Conservation (phyloP, 129 eudicot species). For the Centaurea solstitialis region DNA sequence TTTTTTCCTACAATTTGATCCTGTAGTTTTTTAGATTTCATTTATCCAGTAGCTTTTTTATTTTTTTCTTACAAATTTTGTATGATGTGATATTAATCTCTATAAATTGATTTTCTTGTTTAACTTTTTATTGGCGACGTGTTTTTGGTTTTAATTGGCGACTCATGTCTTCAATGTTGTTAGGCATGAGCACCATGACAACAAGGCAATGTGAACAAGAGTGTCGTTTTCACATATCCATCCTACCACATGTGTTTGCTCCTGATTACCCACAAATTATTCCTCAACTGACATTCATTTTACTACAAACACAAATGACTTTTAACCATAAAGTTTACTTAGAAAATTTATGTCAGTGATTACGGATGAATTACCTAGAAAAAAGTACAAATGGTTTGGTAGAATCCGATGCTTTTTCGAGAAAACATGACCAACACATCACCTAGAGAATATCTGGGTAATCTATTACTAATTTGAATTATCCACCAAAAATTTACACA, state of each 20-base stretch:
- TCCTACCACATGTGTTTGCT: background rate
- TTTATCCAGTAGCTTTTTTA: background rate
- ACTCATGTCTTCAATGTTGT: background rate
- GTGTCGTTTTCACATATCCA: background rate
- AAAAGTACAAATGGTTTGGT: too few relatives aligned
- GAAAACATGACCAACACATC: too few relatives aligned
- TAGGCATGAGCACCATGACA: background rate
- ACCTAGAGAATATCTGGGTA: too few relatives aligned
- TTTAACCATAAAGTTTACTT: too few relatives aligned
- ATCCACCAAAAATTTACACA: too few relatives aligned
- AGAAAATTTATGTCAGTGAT: too few relatives aligned
- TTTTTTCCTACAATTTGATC: background rate
- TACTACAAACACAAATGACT: too few relatives aligned
- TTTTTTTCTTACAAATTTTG: background rate
- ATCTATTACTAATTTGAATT: too few relatives aligned
- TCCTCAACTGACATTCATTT: too few relatives aligned
- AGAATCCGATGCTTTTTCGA: too few relatives aligned
- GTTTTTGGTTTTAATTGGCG: background rate
- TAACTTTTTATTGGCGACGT: background rate
- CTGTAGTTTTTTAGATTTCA: background rate
- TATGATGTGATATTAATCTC: background rate
- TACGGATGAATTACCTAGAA: too few relatives aligned
- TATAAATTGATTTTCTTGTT: background rate
- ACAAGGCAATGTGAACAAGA: background rate
- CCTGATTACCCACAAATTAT: too few relatives aligned